Percentiles rank a stretch among this genome's conserved stretches.
Evolutionary conservation across 73 alveolate genomes (phyloP).

Genomic region (Uronychia binucleata): DNA sequence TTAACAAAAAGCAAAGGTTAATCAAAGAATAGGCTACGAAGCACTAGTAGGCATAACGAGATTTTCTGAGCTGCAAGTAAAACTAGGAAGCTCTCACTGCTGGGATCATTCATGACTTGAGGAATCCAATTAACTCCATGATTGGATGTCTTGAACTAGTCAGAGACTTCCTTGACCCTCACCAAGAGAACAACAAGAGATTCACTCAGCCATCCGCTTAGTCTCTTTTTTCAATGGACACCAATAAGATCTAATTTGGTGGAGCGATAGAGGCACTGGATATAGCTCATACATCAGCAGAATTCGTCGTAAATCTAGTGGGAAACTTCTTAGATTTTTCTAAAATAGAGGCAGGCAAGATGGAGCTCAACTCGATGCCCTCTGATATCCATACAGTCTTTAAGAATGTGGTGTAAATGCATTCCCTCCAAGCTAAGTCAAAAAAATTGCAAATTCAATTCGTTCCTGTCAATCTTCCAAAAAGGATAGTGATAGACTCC

Average conservation of each 20-base stretch:
- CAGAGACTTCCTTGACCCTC: background rate
- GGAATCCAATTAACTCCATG: conserved; percentile 6
- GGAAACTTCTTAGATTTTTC: background rate
- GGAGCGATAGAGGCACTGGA: background rate
- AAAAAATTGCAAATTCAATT: background rate
- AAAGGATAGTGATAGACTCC: background rate
- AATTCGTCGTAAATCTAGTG: background rate
- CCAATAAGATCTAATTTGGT: background rate
- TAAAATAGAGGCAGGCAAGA: background rate
- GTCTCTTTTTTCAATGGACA: background rate
- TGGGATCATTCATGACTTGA: conserved; percentile 15
- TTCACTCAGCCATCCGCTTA: background rate
- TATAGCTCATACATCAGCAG: background rate
- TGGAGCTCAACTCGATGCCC: background rate
- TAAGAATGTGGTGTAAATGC: background rate
- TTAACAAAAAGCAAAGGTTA: no score
- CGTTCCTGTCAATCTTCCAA: conserved; percentile 3
- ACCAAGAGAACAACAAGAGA: background rate
- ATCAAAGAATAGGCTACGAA: no score
- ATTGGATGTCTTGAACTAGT: conserved; percentile 1
- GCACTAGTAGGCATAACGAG: no score
- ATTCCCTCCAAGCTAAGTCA: background rate
- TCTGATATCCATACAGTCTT: no score
- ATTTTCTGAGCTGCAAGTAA: no score
- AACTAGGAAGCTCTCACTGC: conserved; percentile 5